A percentile compares a stretch with the other conserved stretches of the same genome.
These are phyloP conservation scores for Brassica juncea DNA, from an alignment of 345 rosid species.

Conservation along the genomic window DNA sequence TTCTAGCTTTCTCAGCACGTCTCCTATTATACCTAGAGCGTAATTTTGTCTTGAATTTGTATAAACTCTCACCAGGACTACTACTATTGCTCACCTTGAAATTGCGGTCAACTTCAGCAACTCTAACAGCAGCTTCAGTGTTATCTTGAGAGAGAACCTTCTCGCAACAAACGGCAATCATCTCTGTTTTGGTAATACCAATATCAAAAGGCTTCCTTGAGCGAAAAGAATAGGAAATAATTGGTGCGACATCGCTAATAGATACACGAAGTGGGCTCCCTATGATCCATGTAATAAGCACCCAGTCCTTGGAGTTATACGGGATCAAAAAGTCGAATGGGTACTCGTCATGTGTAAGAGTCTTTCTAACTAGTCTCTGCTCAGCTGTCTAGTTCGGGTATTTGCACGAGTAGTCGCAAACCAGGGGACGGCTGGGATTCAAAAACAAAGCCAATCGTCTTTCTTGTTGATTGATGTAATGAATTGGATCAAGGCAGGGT, in stretches of 20 bases:
- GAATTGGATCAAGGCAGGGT: not conserved
- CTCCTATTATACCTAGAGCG: not conserved
- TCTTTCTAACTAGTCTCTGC: not conserved
- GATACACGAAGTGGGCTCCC: not conserved
- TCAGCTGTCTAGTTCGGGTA: not conserved
- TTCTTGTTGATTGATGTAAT: not conserved
- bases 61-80: not conserved
- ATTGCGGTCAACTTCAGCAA: not conserved
- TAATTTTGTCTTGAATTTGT: not conserved
- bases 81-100: not conserved
- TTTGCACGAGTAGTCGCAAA: not conserved
- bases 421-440: not conserved
- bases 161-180: not conserved
- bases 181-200: not conserved
- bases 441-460: not conserved
- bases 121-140: not conserved
- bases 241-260: not conserved
- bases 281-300: not conserved
- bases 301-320: not conserved
- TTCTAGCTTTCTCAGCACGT: constrained; percentile 33
- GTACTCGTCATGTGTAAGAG: not conserved
- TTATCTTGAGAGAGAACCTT: not conserved
- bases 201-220: not conserved
- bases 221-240: not conserved
- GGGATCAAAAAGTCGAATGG: not conserved